Evolutionary conservation across 495 filamentous ascomycete species (phyloP).

Genomic region (Sphaerosporella brunnea): DNA sequence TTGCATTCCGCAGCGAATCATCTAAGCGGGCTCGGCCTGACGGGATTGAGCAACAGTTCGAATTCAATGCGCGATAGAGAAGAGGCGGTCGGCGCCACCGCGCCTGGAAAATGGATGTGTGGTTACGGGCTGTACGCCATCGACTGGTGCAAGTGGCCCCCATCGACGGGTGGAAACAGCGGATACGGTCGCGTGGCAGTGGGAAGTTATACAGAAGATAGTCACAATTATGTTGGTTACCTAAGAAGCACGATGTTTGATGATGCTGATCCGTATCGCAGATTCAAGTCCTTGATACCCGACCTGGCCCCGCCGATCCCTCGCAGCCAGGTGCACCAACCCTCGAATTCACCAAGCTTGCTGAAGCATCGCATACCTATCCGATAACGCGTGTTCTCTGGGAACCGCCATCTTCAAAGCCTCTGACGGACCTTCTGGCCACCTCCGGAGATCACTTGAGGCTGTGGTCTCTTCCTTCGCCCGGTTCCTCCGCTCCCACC

Average conservation of each 20-base stretch:
- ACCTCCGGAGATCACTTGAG: constrained; percentile 94
- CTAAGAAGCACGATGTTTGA: too few relatives aligned
- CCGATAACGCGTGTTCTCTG: constrained; percentile 90
- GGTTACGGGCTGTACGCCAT: constrained; percentile 92
- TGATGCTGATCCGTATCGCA: too few relatives aligned
- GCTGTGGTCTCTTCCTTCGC: constrained; percentile 66
- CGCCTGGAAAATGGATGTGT: constrained; percentile 75
- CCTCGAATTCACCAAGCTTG: constrained; percentile 87
- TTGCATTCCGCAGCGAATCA: constrained; percentile 10
- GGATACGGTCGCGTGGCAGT: constrained; percentile 81
- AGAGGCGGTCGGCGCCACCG: constrained; percentile 18
- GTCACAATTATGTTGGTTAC: constrained; percentile 75
- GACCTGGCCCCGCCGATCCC: constrained; percentile 37
- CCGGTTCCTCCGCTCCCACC: constrained; percentile 31
- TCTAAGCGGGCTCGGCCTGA: constrained; percentile 18
- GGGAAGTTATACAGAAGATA: constrained; percentile 92
- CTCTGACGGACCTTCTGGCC: constrained; percentile 85
- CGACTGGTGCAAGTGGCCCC: constrained; percentile 99
- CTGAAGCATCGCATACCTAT: constrained; percentile 94
- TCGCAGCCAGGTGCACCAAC: constrained; percentile 51
- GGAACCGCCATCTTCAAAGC: constrained; percentile 92
- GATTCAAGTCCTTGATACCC: constrained; percentile 95
- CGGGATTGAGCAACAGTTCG: constrained; percentile 9
- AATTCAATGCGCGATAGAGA: constrained; percentile 17
- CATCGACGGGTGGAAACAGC: constrained; percentile 49